Base-by-base conservation (phyloP, 2,329 filamentous ascomycete species). In the Moelleriella libera region DNA sequence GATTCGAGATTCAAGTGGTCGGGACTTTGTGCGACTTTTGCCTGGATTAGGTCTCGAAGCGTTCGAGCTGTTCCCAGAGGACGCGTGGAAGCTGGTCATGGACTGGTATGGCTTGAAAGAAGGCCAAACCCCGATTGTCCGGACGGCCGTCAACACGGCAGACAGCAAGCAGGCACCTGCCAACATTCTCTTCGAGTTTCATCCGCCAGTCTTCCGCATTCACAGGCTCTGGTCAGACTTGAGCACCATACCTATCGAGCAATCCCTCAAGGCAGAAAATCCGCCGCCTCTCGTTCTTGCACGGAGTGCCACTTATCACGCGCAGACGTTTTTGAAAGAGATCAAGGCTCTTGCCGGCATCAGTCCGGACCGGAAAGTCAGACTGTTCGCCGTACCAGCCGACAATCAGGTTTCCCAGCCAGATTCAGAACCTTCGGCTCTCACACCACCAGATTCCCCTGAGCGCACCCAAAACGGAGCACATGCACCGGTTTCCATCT, bases 171-270 rank as follows among this genome's bases (percentile, higher is more conserved):
- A 50, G 37, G 52, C 48, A n/a, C 50, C 52, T 3, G 68, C 78
- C 40, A 87, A 94, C 53, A 67, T 95, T 44, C 71, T 84, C 56
- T 94, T 84, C 61, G 92, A 97, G 65, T 71, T 88, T 41, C 80
- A 88, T 57, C 92, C 89, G 5, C 88, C 87, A 0, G 73, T 95
- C 42, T 86, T 96, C 61, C 87, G 82, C 1, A 72, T 97, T 50
- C 80, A 94, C 59, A 88, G 90, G 54, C 70, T 97, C 2, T 82
- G 81, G 61, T 77, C 77, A 3, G 68, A 74, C 14, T 66, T 72
- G 46, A 80, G 72, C 53, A 74, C 76, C 2, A 64, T 78, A 28
- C 68, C 72, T 5, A 68, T 76, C 45, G 68, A 78, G 39, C 75
- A 82, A 56, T 66, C 72, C 2, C 65, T 83, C 48, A 80, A 82